These are phyloP conservation scores for Poa pratensis DNA, from an alignment of 176 grass and related monocot genomes.

Conservation along the genomic window DNA sequence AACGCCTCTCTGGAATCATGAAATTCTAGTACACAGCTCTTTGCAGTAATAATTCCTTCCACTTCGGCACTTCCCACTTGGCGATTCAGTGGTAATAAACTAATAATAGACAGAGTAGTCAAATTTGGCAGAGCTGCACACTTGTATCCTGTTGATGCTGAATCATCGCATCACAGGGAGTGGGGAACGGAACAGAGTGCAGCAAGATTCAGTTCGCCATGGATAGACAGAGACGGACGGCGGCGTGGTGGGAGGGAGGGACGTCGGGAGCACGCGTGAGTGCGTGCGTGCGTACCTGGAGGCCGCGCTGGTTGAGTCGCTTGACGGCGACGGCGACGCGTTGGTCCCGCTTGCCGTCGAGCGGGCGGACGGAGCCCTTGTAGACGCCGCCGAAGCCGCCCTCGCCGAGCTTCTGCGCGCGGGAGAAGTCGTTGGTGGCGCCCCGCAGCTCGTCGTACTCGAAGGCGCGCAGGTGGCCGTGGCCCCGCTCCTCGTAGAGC, in stretches of 20 bases:
- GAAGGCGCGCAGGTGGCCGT: too few relatives aligned
- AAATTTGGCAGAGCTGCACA: not conserved
- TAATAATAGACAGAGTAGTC: not conserved
- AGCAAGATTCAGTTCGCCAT: too few relatives aligned
- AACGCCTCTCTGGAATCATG: not conserved
- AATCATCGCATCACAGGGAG: too few relatives aligned
- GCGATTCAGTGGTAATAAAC: not conserved
- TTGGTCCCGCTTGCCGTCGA: conserved; percentile 56
- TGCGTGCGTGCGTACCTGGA: conserved; percentile 58
- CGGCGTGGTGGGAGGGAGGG: too few relatives aligned
- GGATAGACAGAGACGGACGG: too few relatives aligned
- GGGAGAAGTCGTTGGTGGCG: conserved; percentile 74
- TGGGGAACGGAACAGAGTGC: too few relatives aligned
- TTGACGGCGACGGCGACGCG: conserved; percentile 80
- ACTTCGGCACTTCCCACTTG: not conserved
- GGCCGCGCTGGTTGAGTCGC: conserved; percentile 68
- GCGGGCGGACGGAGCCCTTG: conserved; percentile 66
- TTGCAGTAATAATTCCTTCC: not conserved
- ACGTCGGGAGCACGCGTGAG: too few relatives aligned
- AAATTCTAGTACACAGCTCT: not conserved
- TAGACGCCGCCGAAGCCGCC: conserved; percentile 90
- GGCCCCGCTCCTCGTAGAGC: too few relatives aligned
- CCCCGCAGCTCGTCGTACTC: not conserved
- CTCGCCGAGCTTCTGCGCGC: conserved; percentile 83
- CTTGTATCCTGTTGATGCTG: too few relatives aligned